phyloP scores from a whole-genome alignment of 2,329 filamentous ascomycete genomes.

The Aureobasidium sp. region DNA sequence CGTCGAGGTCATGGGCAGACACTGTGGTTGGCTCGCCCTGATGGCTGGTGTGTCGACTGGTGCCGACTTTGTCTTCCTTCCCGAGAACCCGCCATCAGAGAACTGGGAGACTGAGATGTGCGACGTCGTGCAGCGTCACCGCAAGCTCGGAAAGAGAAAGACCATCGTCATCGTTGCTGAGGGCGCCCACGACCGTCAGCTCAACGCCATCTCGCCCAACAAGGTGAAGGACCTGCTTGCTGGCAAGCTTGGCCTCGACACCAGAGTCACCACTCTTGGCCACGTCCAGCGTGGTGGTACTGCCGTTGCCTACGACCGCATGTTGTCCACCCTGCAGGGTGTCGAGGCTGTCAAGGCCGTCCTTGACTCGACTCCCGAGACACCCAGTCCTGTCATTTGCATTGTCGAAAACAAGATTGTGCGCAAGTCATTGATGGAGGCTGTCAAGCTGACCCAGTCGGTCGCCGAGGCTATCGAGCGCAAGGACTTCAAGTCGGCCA shows the following conservation, averaged over 20 bases:
- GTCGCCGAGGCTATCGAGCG: constrained; percentile 74
- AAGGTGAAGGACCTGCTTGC: constrained; percentile 88
- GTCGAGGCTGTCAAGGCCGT: constrained; percentile 91
- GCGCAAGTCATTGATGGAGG: constrained; percentile 79
- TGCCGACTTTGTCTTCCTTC: constrained; percentile 94
- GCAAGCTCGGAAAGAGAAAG: constrained; percentile 83
- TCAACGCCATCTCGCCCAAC: constrained; percentile 73
- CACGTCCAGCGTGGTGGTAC: constrained; percentile 95
- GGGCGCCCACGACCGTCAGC: constrained; percentile 76
- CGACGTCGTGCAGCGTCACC: constrained; percentile 69
- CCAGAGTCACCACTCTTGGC: constrained; percentile 86
- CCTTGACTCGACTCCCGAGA: constrained; percentile 79
- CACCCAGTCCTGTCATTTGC: constrained; percentile 88
- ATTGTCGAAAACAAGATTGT: constrained; percentile 98
- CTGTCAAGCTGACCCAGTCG: constrained; percentile 77
- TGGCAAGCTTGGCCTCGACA: constrained; percentile 74
- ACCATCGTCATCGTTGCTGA: constrained; percentile 98
- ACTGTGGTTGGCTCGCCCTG: constrained; percentile 94
- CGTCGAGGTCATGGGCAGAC: constrained; percentile 95
- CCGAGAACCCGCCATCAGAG: constrained; percentile 79
- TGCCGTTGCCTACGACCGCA: constrained; percentile 89
- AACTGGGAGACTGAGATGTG: constrained; percentile 91
- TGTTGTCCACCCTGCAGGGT: constrained; percentile 86
- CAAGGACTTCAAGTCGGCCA: constrained; percentile 81
- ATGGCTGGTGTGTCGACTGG: constrained; percentile 94